A percentile compares a stretch with the other conserved stretches of the same genome.
Conservation (phyloP, 2,329 filamentous ascomycete species). For the Fonsecaea nubica region DNA sequence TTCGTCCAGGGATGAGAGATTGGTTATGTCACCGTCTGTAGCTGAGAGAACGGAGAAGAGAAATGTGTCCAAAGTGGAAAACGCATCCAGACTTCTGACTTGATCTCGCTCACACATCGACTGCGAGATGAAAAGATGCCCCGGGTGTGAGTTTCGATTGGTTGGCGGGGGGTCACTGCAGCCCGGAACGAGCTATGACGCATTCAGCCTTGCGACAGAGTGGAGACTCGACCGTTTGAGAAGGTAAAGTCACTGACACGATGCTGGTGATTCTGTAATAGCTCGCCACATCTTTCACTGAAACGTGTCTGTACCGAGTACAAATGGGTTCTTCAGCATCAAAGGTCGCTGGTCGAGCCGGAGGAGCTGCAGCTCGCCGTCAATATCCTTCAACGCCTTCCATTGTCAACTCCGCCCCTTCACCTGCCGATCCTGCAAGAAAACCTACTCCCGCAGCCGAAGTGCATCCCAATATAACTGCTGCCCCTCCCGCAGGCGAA, state of each 20-base stretch:
- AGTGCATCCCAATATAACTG: constrained; percentile 34
- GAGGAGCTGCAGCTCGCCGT: constrained; percentile 35
- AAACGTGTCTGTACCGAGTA: not conserved
- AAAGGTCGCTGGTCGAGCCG: constrained; percentile 37
- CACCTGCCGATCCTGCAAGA: constrained; percentile 22
- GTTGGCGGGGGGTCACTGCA: not conserved
- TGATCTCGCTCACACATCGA: not conserved
- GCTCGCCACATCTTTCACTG: not conserved
- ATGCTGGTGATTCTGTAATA: not conserved
- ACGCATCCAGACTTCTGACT: constrained; percentile 5
- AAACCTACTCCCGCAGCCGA: constrained; percentile 30
- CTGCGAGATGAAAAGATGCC: constrained; percentile 6
- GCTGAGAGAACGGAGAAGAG: not conserved
- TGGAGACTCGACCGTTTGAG: constrained; percentile 9
- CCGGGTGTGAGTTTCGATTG: not conserved
- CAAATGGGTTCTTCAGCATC: constrained; percentile 38
- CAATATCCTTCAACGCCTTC: constrained; percentile 39
- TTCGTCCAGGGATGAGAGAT: not conserved
- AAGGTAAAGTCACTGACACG: not conserved
- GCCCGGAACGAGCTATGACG: not conserved
- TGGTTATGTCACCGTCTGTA: constrained; percentile 9
- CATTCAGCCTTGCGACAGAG: constrained; percentile 15
- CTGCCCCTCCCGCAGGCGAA: constrained; percentile 27
- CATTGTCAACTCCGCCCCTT: constrained; percentile 31
- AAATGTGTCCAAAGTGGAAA: constrained; percentile 9